These are phyloP conservation scores for Mucuna pruriens DNA, from an alignment of 306 rosid species.

Conservation along the genomic window DNA sequence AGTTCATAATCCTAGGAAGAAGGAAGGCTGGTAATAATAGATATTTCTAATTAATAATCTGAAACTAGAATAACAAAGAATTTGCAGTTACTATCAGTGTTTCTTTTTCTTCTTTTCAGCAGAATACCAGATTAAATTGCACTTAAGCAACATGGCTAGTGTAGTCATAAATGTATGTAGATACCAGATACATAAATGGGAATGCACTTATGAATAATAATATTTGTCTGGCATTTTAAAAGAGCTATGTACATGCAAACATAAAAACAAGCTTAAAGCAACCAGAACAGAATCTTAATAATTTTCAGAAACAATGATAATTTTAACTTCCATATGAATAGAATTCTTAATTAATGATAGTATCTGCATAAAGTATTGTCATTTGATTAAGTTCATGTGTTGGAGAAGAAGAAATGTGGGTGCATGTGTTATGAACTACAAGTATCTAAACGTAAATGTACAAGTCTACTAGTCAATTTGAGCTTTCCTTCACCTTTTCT, in stretches of 20 bases:
- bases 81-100: too few species aligned
- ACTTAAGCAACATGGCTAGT: too few species aligned
- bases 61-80: background rate
- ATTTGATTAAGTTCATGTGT: background rate
- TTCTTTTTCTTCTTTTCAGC: too few species aligned
- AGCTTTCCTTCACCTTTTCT: too few species aligned
- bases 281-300: background rate
- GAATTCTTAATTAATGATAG: constrained; percentile 3
- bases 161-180: too few species aligned
- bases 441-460: background rate
- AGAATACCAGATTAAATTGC: too few species aligned
- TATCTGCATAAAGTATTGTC: constrained; percentile 14
- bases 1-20: background rate
- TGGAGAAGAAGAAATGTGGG: background rate
- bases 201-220: background rate
- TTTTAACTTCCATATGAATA: background rate
- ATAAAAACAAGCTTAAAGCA: constrained; percentile 4
- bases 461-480: too few species aligned
- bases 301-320: background rate
- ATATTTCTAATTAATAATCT: background rate
- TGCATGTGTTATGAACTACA: background rate
- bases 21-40: background rate
- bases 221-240: background rate
- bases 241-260: background rate
- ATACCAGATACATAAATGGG: too few species aligned